These are phyloP conservation scores for Diutina ranongensis DNA, from an alignment of 1,139 yeast genomes.

Conservation along the genomic window DNA sequence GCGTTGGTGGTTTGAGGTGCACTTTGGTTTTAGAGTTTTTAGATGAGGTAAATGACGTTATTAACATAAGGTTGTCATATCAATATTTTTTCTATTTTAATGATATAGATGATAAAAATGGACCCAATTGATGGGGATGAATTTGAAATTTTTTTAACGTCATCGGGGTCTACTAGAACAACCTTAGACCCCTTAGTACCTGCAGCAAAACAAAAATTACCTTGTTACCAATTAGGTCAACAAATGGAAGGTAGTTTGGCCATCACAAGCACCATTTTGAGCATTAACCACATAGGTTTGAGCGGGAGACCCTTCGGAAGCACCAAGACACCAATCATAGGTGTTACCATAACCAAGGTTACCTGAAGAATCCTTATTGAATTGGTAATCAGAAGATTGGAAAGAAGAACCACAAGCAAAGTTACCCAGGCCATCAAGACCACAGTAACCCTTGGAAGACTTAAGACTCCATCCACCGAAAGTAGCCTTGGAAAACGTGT, in stretches of 20 bases:
- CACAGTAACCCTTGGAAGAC: conserved; percentile 68
- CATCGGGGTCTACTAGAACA: too few relatives aligned
- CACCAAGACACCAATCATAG: conserved; percentile 41
- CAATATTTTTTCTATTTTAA: too few relatives aligned
- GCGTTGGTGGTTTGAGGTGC: too few relatives aligned
- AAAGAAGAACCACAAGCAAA: conserved; percentile 29
- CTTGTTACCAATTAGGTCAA: too few relatives aligned
- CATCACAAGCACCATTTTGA: background rate
- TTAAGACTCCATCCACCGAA: conserved; percentile 63
- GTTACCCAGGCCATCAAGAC: conserved; percentile 26
- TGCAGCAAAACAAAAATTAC: too few relatives aligned
- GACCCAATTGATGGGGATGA: too few relatives aligned
- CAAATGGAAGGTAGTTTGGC: background rate
- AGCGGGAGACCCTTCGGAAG: background rate
- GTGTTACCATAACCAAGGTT: conserved; percentile 54
- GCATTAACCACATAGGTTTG: conserved; percentile 1
- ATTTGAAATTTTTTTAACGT: too few relatives aligned
- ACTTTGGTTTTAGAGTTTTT: too few relatives aligned
- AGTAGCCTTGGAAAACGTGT: conserved; percentile 36
- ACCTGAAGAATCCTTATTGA: conserved; percentile 28
- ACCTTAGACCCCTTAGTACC: too few relatives aligned
- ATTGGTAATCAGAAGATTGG: conserved; percentile 32
- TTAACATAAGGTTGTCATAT: too few relatives aligned
- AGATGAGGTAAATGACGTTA: too few relatives aligned
- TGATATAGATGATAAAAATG: too few relatives aligned